These are phyloP conservation scores for Leccinum subtestaceum DNA, from an alignment of 768 basidiomycete species.

Conservation along the genomic window DNA sequence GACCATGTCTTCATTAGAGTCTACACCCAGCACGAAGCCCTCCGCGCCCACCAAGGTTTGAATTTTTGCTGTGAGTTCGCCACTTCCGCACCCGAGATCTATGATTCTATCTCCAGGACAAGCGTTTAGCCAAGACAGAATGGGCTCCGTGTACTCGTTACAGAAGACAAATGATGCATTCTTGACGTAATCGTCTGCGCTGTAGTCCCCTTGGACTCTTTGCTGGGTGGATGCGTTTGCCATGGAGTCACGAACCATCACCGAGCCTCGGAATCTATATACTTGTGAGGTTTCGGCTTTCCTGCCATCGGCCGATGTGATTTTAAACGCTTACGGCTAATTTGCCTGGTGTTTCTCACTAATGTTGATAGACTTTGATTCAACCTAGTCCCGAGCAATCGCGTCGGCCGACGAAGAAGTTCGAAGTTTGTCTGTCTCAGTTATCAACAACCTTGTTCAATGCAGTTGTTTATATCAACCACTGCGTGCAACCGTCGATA, in stretches of 20 bases:
- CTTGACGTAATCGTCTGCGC: constrained; percentile 57
- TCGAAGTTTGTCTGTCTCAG: constrained; percentile 2
- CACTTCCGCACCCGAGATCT: constrained; percentile 83
- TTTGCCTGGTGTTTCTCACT: not conserved
- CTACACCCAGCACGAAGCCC: constrained; percentile 66
- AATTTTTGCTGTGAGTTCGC: constrained; percentile 66
- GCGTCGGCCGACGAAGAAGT: constrained; percentile 21
- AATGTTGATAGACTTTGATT: not conserved
- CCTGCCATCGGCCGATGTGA: constrained; percentile 21
- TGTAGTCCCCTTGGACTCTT: constrained; percentile 44
- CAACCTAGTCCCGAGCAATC: not conserved
- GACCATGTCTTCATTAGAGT: constrained; percentile 74
- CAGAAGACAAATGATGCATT: constrained; percentile 71
- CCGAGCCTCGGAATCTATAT: not conserved
- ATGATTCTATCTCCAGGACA: constrained; percentile 66
- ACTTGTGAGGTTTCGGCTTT: constrained; percentile 13
- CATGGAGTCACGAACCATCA: constrained; percentile 8
- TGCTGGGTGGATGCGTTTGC: not conserved
- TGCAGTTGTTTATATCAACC: not conserved
- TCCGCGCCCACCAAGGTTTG: constrained; percentile 46
- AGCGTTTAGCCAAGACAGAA: constrained; percentile 61
- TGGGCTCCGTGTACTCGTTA: constrained; percentile 43
- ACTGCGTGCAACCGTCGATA: too few relatives aligned
- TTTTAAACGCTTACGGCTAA: not conserved
- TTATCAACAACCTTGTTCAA: not conserved